phyloP scores from a whole-genome alignment of 495 filamentous ascomycete genomes.

The Lophiostoma macrostomum region DNA sequence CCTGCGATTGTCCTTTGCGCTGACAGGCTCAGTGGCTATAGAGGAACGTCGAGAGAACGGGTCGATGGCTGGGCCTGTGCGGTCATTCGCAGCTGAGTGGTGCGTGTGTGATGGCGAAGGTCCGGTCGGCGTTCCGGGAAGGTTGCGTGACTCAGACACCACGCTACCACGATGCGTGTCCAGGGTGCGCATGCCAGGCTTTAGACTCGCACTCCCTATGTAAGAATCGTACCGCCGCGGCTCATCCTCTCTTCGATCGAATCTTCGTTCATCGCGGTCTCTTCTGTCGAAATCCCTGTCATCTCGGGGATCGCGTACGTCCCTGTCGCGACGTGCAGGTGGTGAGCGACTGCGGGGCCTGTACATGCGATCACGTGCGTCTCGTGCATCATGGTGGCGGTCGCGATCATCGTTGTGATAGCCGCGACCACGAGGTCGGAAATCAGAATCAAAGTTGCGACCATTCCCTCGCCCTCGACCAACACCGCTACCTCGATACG shows the following conservation, averaged over 20 bases:
- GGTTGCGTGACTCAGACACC: constrained; percentile 19
- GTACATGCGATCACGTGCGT: constrained; percentile 8
- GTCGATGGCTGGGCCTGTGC: constrained; percentile 14
- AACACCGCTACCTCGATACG: constrained; percentile 54
- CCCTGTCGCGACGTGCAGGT: constrained; percentile 34
- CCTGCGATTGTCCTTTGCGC: constrained; percentile 42
- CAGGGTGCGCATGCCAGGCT: constrained; percentile 40
- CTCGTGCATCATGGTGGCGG: constrained; percentile 19
- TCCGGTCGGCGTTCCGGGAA: constrained; percentile 25
- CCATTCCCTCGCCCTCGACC: constrained; percentile 57
- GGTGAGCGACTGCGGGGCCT: constrained; percentile 32
- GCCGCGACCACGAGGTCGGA: constrained; percentile 47
- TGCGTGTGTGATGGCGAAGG: constrained; percentile 25
- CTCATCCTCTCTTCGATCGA: constrained; percentile 56
- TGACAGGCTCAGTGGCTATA: constrained; percentile 19
- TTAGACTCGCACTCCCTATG: constrained; percentile 17
- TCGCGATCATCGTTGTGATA: constrained; percentile 65
- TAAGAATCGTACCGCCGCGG: constrained; percentile 35
- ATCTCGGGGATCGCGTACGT: constrained; percentile 38
- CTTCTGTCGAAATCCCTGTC: constrained; percentile 39
- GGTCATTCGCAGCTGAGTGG: constrained; percentile 14
- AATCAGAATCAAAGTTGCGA: constrained; percentile 55
- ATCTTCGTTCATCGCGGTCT: constrained; percentile 37
- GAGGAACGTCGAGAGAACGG: constrained; percentile 30
- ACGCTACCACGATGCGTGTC: constrained; percentile 21